Percentiles rank a stretch among this genome's conserved stretches.
These are phyloP conservation scores for Linum trigynum DNA, from an alignment of 345 rosid species.

Conservation along the genomic window DNA sequence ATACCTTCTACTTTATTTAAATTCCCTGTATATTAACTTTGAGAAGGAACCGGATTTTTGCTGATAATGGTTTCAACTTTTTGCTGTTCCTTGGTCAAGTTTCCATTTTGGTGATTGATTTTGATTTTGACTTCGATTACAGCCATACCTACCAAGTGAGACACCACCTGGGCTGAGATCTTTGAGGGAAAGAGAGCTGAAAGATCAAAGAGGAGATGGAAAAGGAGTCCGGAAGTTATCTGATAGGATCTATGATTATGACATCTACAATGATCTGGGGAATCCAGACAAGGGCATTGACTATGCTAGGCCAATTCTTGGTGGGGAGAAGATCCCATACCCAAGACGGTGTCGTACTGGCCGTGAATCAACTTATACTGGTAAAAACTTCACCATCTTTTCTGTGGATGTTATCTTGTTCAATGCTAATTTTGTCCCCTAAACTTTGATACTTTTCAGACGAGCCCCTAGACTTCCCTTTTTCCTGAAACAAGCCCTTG, in stretches of 20 bases:
- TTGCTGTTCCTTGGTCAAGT: background rate
- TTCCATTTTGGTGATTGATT: slow-evolving; percentile 4
- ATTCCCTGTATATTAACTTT: slow-evolving; percentile 4
- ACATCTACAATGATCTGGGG: slow-evolving; percentile 85
- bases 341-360: slow-evolving; percentile 97
- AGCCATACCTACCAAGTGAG: slow-evolving; percentile 82
- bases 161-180: slow-evolving; percentile 69
- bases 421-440: background rate
- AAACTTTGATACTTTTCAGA: no score
- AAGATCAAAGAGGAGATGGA: slow-evolving; percentile 55
- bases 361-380: slow-evolving; percentile 49
- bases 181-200: slow-evolving; percentile 64
- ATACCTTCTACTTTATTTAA: slow-evolving; percentile 11
- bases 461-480: no score
- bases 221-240: slow-evolving; percentile 66
- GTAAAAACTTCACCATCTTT: slow-evolving; percentile 17
- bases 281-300: slow-evolving; percentile 69
- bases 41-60: slow-evolving; percentile 7
- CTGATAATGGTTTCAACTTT: background rate
- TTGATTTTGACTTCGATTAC: slow-evolving; percentile 16
- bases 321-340: slow-evolving; percentile 58
- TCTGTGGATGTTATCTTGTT: background rate
- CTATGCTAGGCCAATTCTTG: slow-evolving; percentile 57
- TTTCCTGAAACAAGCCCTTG: no score
- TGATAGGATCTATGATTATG: slow-evolving; percentile 73